A percentile compares a stretch with the other conserved stretches of the same genome.
These are phyloP conservation scores for Cynara cardunculus DNA, from an alignment of 129 eudicot species.

Conservation along the genomic window DNA sequence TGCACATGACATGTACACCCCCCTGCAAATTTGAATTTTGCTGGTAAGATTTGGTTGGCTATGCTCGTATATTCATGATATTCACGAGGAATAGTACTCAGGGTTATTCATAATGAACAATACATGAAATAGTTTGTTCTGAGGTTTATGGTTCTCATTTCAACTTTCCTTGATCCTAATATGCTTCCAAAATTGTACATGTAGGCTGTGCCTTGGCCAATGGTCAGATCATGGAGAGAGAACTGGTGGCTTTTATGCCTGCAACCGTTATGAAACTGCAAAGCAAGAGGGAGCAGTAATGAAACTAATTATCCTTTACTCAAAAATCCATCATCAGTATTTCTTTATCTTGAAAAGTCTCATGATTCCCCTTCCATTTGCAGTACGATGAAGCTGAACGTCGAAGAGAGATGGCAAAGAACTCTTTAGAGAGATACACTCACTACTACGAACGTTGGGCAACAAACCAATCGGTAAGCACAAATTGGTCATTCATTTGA, in stretches of 20 bases:
- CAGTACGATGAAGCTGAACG: conserved; percentile 76
- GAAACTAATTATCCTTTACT: not conserved
- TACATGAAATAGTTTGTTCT: not conserved
- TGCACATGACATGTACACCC: conserved; percentile 30
- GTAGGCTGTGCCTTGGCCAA: conserved; percentile 80
- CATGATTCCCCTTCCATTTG: not conserved
- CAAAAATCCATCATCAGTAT: not conserved
- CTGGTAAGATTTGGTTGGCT: conserved; percentile 32
- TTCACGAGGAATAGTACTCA: too few relatives aligned
- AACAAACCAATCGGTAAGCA: conserved; percentile 65
- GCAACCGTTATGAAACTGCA: conserved; percentile 32
- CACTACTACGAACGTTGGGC: conserved; percentile 89
- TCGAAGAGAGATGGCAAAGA: conserved; percentile 86
- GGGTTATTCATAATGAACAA: not conserved
- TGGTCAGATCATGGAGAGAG: conserved; percentile 94
- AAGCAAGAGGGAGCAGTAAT: conserved; percentile 12
- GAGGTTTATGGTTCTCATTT: not conserved
- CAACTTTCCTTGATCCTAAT: not conserved
- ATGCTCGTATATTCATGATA: not conserved
- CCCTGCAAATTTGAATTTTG: conserved; percentile 41
- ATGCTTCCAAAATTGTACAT: conserved; percentile 1
- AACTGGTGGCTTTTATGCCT: conserved; percentile 91
- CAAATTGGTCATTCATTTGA: not conserved
- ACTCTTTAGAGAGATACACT: conserved; percentile 76
- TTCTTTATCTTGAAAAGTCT: not conserved